Conservation (phyloP, 805 yeast species). For the Groenewaldozyma salmanticensis region DNA sequence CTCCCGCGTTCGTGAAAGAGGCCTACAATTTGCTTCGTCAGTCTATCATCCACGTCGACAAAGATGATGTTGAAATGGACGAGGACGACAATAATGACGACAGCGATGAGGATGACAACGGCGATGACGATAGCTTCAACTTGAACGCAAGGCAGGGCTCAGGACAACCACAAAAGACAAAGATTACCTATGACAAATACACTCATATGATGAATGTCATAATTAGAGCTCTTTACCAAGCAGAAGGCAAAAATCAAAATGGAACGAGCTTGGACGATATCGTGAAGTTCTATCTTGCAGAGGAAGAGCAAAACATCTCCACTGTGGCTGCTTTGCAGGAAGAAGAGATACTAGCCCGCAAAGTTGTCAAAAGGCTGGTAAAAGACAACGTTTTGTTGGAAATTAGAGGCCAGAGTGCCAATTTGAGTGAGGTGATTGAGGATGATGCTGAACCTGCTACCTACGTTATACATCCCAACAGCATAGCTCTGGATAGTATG, state of each 20-base stretch:
- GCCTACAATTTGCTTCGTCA: slow-evolving; percentile 85
- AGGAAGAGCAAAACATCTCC: slow-evolving; percentile 59
- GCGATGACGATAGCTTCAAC: slow-evolving; percentile 7
- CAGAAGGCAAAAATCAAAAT: slow-evolving; percentile 35
- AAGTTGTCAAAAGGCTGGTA: slow-evolving; percentile 74
- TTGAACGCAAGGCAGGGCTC: slow-evolving; percentile 2
- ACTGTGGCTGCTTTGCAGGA: slow-evolving; percentile 60
- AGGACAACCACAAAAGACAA: slow-evolving; percentile 28
- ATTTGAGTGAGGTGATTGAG: slow-evolving; percentile 26
- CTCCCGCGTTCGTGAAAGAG: slow-evolving; percentile 80
- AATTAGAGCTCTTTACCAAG: slow-evolving; percentile 51
- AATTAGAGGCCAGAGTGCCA: slow-evolving; percentile 37
- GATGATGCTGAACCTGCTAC: slow-evolving; percentile 12
- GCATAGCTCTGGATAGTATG: slow-evolving; percentile 8
- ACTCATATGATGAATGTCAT: slow-evolving; percentile 73
- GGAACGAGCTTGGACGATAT: slow-evolving; percentile 64
- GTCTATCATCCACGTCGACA: slow-evolving; percentile 87
- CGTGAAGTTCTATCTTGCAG: slow-evolving; percentile 72
- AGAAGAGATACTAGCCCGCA: slow-evolving; percentile 63
- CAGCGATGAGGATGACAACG: slow-evolving; percentile 15
- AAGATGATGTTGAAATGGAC: slow-evolving; percentile 81
- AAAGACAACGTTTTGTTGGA: slow-evolving; percentile 77
- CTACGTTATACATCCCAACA: slow-evolving; percentile 29
- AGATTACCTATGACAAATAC: slow-evolving; percentile 79
- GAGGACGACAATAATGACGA: slow-evolving; percentile 42